A percentile compares a stretch with the other conserved stretches of the same genome.
These are phyloP conservation scores for Alternaria rosae DNA, from an alignment of 2,329 filamentous ascomycete species.

Conservation along the genomic window DNA sequence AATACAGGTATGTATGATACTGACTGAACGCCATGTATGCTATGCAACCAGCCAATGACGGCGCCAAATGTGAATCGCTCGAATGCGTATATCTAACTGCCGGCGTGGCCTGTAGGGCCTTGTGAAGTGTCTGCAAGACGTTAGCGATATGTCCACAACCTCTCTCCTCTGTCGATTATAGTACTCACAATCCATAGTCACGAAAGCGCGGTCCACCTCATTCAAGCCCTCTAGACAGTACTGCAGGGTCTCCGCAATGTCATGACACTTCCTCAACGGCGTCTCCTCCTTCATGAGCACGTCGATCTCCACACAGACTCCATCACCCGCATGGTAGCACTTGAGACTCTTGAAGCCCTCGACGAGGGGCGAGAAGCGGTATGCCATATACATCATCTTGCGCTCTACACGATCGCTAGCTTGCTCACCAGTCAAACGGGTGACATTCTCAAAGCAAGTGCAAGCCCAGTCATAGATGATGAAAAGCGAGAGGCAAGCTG, in stretches of 20 bases:
- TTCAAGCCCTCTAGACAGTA: constrained; percentile 65
- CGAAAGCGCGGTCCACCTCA: constrained; percentile 63
- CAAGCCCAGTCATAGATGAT: constrained; percentile 74
- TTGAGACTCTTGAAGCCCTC: constrained; percentile 63
- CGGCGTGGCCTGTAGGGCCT: constrained; percentile 35
- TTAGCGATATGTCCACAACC: constrained; percentile 10
- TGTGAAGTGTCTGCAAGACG: constrained; percentile 28
- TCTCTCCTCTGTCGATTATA: background rate
- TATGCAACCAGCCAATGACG: background rate
- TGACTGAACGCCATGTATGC: constrained; percentile 8
- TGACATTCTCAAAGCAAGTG: constrained; percentile 67
- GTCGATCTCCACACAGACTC: constrained; percentile 69
- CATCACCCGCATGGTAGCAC: constrained; percentile 69
- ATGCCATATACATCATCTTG: constrained; percentile 68
- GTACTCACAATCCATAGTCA: constrained; percentile 59
- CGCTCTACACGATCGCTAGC: constrained; percentile 61
- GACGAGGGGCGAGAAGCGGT: constrained; percentile 63
- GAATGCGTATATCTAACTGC: background rate
- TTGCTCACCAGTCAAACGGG: constrained; percentile 65
- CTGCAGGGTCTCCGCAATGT: constrained; percentile 69
- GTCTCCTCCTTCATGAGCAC: constrained; percentile 64
- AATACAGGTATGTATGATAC: background rate
- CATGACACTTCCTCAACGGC: constrained; percentile 62
- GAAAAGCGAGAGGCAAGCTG: constrained; percentile 68
- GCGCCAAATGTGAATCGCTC: background rate